phyloP scores from a whole-genome alignment of 2,329 filamentous ascomycete genomes.

The Fusarium equiseti region DNA sequence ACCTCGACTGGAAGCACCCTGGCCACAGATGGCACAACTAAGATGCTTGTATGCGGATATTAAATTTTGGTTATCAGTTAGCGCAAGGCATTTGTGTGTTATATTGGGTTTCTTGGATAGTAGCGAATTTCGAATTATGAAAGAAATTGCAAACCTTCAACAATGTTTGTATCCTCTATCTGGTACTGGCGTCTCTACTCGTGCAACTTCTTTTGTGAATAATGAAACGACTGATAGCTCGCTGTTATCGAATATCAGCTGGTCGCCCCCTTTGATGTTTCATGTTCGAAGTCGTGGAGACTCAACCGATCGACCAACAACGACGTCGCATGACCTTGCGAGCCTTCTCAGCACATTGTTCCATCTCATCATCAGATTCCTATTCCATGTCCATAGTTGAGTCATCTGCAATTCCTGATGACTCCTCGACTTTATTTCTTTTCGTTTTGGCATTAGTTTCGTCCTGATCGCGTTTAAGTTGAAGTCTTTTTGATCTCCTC shows the following conservation, averaged over 20 bases:
- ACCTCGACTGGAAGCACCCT: constrained; percentile 77
- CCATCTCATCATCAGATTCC: background rate
- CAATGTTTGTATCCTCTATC: background rate
- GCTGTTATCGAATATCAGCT: background rate
- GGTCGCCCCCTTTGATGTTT: background rate
- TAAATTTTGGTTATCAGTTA: constrained; percentile 20
- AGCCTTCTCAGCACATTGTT: background rate
- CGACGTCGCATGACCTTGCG: no score
- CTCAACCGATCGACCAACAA: background rate
- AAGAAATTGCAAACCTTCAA: constrained; percentile 14
- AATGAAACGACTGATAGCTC: background rate
- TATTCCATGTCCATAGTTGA: background rate
- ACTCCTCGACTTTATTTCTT: background rate
- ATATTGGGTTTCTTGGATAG: constrained; percentile 9
- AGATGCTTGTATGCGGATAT: background rate
- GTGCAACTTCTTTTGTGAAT: background rate
- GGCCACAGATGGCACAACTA: constrained; percentile 68
- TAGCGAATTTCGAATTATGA: constrained; percentile 6
- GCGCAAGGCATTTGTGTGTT: constrained; percentile 1
- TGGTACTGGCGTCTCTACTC: background rate
- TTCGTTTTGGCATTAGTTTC: no score
- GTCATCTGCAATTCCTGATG: background rate
- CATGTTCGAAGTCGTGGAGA: background rate
- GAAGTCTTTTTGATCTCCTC: no score
- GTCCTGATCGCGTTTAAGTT: no score